Conservation (phyloP, 1,284 basidiomycete genomes). For the Psilocybe mexicana region DNA sequence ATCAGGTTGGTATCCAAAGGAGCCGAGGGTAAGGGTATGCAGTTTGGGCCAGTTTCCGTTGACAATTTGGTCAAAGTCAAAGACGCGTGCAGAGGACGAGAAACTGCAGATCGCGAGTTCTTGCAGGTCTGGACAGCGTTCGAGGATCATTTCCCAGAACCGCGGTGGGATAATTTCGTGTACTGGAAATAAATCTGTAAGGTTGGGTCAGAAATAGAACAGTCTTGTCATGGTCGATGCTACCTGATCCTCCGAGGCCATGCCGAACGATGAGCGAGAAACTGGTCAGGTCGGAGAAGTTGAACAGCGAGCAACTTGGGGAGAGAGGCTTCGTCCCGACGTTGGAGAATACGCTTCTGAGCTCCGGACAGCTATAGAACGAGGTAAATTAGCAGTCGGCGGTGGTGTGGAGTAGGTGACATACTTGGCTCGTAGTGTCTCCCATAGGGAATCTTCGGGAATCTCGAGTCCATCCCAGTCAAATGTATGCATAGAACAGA, state of each 20-base stretch:
- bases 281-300: constrained; percentile 39
- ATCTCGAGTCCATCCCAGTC: constrained; percentile 51
- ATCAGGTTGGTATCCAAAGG: constrained; percentile 44
- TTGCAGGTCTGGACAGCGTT: constrained; percentile 43
- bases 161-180: constrained; percentile 36
- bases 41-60: constrained; percentile 37
- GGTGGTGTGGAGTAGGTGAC: constrained; percentile 17
- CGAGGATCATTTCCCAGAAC: constrained; percentile 46
- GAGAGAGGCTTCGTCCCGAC: constrained; percentile 37
- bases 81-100: constrained; percentile 41
- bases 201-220: constrained; percentile 8
- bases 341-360: constrained; percentile 43
- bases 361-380: constrained; percentile 37
- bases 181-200: constrained; percentile 35
- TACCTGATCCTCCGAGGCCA: constrained; percentile 38
- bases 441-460: constrained; percentile 42
- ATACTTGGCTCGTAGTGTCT: constrained; percentile 35
- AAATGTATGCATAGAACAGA: constrained; percentile 38
- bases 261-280: constrained; percentile 47
- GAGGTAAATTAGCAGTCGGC: constrained; percentile 5
- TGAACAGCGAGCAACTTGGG: constrained; percentile 37
- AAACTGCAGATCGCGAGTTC: constrained; percentile 48
- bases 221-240: neutral
- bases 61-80: constrained; percentile 37
- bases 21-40: constrained; percentile 43